Evolutionary conservation across 2,329 filamentous ascomycete species (phyloP).

Genomic region (Pseudogymnoascus pannorum): DNA sequence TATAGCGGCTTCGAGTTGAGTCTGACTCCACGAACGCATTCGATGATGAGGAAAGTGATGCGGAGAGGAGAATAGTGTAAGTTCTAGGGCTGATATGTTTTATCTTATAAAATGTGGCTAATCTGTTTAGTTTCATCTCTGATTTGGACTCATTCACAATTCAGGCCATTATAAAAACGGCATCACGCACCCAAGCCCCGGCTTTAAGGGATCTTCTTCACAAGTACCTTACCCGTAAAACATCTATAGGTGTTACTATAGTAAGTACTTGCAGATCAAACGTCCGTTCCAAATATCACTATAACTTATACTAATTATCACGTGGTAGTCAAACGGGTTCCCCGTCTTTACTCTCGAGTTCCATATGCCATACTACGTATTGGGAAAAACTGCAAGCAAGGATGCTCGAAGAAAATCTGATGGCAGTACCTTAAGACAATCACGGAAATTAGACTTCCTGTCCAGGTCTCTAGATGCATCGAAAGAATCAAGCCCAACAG

Average conservation of each 20-base stretch:
- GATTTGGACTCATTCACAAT: conserved; percentile 12
- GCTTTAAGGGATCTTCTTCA: conserved; percentile 14
- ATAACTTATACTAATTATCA: not conserved
- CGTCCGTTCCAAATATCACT: not conserved
- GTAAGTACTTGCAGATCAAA: conserved; percentile 2
- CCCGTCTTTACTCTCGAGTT: conserved; percentile 11
- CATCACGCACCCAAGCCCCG: conserved; percentile 10
- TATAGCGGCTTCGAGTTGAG: no score
- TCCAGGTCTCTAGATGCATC: not conserved
- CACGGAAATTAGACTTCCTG: conserved; percentile 18
- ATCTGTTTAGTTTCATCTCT: no score
- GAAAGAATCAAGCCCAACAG: not conserved
- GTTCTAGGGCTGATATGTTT: no score
- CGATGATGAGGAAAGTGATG: no score
- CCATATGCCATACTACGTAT: conserved; percentile 14
- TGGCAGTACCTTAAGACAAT: conserved; percentile 11
- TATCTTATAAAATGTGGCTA: no score
- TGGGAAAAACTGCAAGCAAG: conserved; percentile 3
- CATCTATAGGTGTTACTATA: conserved; percentile 13
- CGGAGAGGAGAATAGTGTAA: no score
- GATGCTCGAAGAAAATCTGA: not conserved
- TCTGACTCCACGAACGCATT: no score
- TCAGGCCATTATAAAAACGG: conserved; percentile 10
- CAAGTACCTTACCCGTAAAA: conserved; percentile 10
- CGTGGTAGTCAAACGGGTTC: conserved; percentile 12